Evolutionary conservation across 2,329 filamentous ascomycete genomes (phyloP).

Genomic region (Berkeleyomyces basicola): DNA sequence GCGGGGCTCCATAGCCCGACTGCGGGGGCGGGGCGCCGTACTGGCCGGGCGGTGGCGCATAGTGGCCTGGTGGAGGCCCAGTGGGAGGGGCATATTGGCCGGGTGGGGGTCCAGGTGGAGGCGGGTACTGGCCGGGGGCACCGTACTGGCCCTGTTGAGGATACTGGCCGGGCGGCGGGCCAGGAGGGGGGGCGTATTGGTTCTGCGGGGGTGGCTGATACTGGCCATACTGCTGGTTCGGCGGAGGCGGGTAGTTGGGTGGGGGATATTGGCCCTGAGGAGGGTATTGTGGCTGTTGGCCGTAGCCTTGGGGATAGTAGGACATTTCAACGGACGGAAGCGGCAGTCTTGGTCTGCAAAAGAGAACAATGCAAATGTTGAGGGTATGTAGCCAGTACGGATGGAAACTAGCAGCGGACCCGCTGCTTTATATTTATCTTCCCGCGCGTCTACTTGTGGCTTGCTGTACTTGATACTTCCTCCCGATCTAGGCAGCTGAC

Average conservation of each 20-base stretch:
- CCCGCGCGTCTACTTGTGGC: background rate
- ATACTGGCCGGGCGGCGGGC: slow-evolving; percentile 12
- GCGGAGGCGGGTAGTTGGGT: slow-evolving; percentile 20
- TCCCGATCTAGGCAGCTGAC: background rate
- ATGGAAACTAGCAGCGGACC: background rate
- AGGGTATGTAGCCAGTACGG: background rate
- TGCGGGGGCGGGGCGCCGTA: slow-evolving; percentile 17
- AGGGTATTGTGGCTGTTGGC: slow-evolving; percentile 19
- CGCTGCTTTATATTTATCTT: background rate
- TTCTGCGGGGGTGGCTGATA: slow-evolving; percentile 18
- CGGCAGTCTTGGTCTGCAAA: no score
- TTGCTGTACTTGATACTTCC: background rate
- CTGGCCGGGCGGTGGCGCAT: slow-evolving; percentile 12
- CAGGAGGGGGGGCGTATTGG: slow-evolving; percentile 12
- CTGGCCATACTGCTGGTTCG: slow-evolving; percentile 23
- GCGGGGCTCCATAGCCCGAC: slow-evolving; percentile 24
- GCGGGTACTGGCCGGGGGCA: slow-evolving; percentile 1
- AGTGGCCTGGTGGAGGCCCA: slow-evolving; percentile 15
- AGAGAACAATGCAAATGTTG: no score
- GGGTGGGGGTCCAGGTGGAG: background rate
- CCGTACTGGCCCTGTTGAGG: background rate
- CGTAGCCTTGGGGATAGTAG: slow-evolving; percentile 17
- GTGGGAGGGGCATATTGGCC: slow-evolving; percentile 3
- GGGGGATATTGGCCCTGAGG: slow-evolving; percentile 21
- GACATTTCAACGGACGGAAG: background rate